Conservation (phyloP, 164 flowering plant species). For the Sedum album region DNA sequence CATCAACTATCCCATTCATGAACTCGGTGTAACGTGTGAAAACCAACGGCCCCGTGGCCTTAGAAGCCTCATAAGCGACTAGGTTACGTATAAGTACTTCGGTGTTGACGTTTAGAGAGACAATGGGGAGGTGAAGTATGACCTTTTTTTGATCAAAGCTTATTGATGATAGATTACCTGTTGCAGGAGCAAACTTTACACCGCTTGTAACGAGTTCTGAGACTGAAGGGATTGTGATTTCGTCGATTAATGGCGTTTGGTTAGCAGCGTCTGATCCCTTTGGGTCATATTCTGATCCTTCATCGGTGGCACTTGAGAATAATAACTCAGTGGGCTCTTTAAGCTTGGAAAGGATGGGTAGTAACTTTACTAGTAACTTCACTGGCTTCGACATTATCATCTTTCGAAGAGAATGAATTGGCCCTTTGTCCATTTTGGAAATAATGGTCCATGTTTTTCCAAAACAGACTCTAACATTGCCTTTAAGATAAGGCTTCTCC, state of each 20-base stretch:
- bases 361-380: constrained; percentile 16
- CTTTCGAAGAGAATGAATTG: background rate
- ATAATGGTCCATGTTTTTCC: constrained; percentile 16
- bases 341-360: background rate
- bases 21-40: constrained; percentile 59
- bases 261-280: background rate
- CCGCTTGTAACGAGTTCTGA: constrained; percentile 25
- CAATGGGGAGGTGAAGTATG: constrained; percentile 29
- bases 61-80: constrained; percentile 58
- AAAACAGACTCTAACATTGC: constrained; percentile 10
- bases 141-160: constrained; percentile 22
- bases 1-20: constrained; percentile 68
- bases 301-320: background rate
- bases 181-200: constrained; percentile 21
- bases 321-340: background rate
- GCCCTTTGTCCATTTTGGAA: constrained; percentile 12
- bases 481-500: background rate
- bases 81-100: constrained; percentile 54
- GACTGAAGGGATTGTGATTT: constrained; percentile 44
- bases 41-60: constrained; percentile 40
- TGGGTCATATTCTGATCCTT: constrained; percentile 1
- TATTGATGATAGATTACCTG: constrained; percentile 22
- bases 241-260: constrained; percentile 33
- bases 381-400: constrained; percentile 14
- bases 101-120: constrained; percentile 34